phyloP scores from a whole-genome alignment of 257 asterid species.

The Ehretia macrophylla region DNA sequence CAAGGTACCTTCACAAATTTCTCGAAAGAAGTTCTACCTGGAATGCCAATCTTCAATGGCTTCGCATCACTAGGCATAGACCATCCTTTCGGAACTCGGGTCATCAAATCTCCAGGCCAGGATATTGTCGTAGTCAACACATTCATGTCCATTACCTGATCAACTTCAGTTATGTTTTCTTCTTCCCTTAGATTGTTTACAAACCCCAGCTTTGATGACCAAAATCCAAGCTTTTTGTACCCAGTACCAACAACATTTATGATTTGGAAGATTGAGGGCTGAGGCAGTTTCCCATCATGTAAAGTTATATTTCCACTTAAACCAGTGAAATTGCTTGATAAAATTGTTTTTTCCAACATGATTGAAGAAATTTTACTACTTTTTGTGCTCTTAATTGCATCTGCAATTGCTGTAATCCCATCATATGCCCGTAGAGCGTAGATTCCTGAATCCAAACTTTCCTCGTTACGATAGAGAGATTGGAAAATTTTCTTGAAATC shows the following conservation, averaged over 20 bases:
- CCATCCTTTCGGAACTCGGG: constrained; percentile 41
- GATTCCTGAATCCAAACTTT: constrained; percentile 27
- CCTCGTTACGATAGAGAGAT: constrained; percentile 25
- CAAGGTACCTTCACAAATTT: constrained; percentile 22
- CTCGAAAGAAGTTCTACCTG: constrained; percentile 12
- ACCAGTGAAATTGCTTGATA: constrained; percentile 31
- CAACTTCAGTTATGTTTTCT: neutral
- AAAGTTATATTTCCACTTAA: constrained; percentile 30
- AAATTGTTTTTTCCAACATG: constrained; percentile 11
- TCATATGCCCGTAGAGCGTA: constrained; percentile 38
- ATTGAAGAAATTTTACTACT: constrained; percentile 3
- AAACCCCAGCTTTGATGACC: constrained; percentile 31
- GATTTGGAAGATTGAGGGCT: constrained; percentile 16
- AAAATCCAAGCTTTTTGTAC: constrained; percentile 27
- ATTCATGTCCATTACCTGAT: constrained; percentile 1
- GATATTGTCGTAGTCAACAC: constrained; percentile 2
- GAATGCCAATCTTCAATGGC: constrained; percentile 35
- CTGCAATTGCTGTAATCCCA: constrained; percentile 21
- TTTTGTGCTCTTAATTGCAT: constrained; percentile 8
- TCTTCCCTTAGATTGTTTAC: constrained; percentile 6
- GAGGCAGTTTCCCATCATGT: constrained; percentile 7
- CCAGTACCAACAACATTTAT: constrained; percentile 30
- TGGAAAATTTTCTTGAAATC: constrained; percentile 18
- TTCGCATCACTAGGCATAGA: constrained; percentile 27
- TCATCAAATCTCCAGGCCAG: constrained; percentile 39